Conservation (phyloP, 768 basidiomycete genomes). For the Podaxis rugospora region DNA sequence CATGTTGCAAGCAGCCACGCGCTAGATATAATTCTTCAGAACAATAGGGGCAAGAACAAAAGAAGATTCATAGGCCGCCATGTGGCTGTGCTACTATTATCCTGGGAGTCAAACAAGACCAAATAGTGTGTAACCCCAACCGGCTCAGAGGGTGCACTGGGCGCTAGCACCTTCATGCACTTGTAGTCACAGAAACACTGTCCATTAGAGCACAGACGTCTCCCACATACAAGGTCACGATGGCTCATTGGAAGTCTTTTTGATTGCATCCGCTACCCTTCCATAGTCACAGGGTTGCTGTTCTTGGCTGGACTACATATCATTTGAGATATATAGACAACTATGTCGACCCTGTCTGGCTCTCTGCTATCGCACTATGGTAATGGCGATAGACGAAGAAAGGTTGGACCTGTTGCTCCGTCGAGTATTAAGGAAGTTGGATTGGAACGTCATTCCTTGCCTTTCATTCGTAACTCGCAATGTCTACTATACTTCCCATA, state of each 20-base stretch:
- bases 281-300: background rate
- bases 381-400: background rate
- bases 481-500: background rate
- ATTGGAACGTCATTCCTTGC: constrained; percentile 28
- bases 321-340: background rate
- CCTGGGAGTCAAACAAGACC: background rate
- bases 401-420: background rate
- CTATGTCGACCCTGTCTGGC: background rate
- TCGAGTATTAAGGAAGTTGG: constrained; percentile 25
- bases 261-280: background rate
- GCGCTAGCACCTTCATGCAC: too few species aligned
- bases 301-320: background rate
- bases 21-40: background rate
- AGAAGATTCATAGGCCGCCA: background rate
- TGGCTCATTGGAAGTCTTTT: background rate
- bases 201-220: background rate
- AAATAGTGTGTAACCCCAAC: background rate
- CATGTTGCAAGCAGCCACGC: background rate
- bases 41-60: background rate
- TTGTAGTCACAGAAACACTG: too few species aligned
- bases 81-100: background rate
- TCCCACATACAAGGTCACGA: constrained; percentile 1
- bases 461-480: constrained; percentile 24
- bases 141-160: too few species aligned
- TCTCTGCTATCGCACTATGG: background rate